A percentile compares a stretch with the other conserved stretches of the same genome.
These are phyloP conservation scores for Aspergillus melleus DNA, from an alignment of 2,329 filamentous ascomycete species.

Conservation along the genomic window DNA sequence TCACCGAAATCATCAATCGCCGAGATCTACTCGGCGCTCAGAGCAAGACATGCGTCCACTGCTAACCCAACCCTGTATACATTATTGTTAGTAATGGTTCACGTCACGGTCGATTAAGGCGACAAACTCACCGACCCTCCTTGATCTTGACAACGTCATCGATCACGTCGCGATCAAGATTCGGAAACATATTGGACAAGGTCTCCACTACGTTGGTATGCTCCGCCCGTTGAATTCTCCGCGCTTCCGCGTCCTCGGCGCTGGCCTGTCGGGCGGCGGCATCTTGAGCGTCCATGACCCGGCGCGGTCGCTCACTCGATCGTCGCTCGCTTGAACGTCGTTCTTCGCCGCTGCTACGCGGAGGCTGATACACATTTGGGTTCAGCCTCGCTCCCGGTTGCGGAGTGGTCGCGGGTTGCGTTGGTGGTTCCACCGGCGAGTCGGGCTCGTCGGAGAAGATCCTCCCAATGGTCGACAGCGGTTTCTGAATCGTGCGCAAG, in stretches of 20 bases:
- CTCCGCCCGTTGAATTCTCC: slow-evolving; percentile 77
- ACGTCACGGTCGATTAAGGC: neutral
- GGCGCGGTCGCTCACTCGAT: slow-evolving; percentile 25
- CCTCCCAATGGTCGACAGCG: slow-evolving; percentile 85
- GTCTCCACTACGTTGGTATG: slow-evolving; percentile 92
- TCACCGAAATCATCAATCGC: neutral
- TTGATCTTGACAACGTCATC: slow-evolving; percentile 96
- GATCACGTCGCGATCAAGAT: slow-evolving; percentile 89
- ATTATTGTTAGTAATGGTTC: slow-evolving; percentile 13
- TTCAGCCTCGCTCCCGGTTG: slow-evolving; percentile 52
- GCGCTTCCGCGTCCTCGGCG: slow-evolving; percentile 83
- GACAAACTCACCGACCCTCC: slow-evolving; percentile 73
- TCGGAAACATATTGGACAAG: slow-evolving; percentile 92
- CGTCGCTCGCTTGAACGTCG: slow-evolving; percentile 28
- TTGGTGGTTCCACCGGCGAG: slow-evolving; percentile 34
- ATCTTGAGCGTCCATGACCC: slow-evolving; percentile 72
- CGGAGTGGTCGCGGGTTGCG: slow-evolving; percentile 43
- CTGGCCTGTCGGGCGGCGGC: slow-evolving; percentile 87
- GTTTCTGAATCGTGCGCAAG: slow-evolving; percentile 85
- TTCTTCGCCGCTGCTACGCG: slow-evolving; percentile 40
- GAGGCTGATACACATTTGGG: slow-evolving; percentile 47
- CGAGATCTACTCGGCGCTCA: slow-evolving; percentile 50
- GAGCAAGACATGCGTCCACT: slow-evolving; percentile 80
- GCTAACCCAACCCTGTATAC: slow-evolving; percentile 70
- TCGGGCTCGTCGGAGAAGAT: slow-evolving; percentile 79